These are phyloP conservation scores for Rosa rugosa DNA, from an alignment of 306 rosid genomes.

Conservation along the genomic window DNA sequence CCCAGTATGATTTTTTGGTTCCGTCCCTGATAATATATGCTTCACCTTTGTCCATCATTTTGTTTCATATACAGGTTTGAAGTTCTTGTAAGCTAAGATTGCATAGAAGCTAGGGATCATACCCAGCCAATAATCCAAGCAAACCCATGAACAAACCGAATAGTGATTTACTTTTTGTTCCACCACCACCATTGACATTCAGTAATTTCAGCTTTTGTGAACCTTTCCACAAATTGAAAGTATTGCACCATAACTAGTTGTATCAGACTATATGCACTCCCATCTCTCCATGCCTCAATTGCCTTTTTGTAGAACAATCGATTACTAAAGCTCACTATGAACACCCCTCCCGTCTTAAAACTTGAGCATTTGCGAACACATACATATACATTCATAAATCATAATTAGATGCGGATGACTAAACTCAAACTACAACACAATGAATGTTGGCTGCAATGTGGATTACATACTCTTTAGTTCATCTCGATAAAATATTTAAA, in stretches of 20 bases:
- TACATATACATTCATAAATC: too few relatives aligned
- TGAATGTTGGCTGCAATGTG: too few relatives aligned
- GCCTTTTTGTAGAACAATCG: constrained; percentile 89
- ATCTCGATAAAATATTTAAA: too few relatives aligned
- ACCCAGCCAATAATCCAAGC: constrained; percentile 55
- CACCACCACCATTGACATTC: constrained; percentile 24
- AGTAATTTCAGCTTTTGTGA: constrained; percentile 72
- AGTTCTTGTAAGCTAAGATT: constrained; percentile 71
- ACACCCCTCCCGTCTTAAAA: constrained; percentile 79
- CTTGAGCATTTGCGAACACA: constrained; percentile 67
- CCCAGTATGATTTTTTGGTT: too few relatives aligned
- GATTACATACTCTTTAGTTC: too few relatives aligned
- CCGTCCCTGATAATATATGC: too few relatives aligned
- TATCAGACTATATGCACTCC: constrained; percentile 58
- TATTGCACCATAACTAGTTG: constrained; percentile 66
- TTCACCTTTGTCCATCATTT: background rate
- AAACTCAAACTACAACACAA: too few relatives aligned
- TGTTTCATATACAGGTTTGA: constrained; percentile 46
- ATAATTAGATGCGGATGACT: too few relatives aligned
- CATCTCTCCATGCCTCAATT: constrained; percentile 74
- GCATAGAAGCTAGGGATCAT: constrained; percentile 80
- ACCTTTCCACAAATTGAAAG: constrained; percentile 74
- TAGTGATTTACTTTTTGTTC: constrained; percentile 42
- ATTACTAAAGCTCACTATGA: constrained; percentile 83
- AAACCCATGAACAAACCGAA: constrained; percentile 47